phyloP scores from a whole-genome alignment of 140 eudicot species.

The Flaveria floridana region DNA sequence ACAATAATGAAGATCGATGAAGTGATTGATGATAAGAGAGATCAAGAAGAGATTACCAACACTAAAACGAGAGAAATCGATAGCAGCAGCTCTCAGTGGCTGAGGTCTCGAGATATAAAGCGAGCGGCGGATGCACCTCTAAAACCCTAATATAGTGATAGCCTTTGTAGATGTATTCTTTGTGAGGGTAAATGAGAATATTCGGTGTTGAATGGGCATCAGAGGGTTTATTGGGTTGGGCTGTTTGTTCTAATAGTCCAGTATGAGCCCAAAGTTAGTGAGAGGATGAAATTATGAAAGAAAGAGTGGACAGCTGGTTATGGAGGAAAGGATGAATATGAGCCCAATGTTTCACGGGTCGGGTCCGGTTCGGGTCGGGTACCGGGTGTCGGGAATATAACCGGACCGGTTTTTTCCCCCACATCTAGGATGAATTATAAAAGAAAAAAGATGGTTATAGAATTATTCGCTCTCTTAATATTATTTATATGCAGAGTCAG shows the following conservation, averaged over 20 bases:
- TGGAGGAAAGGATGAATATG: too few species aligned
- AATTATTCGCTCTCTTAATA: too few species aligned
- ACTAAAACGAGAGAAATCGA: slow-evolving; percentile 10
- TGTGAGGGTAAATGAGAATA: neutral
- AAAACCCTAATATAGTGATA: slow-evolving; percentile 33
- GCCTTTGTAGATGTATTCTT: slow-evolving; percentile 1
- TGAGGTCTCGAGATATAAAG: slow-evolving; percentile 28
- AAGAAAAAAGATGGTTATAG: too few species aligned
- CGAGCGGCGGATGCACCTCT: slow-evolving; percentile 38
- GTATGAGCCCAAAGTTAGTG: neutral
- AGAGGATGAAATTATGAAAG: neutral
- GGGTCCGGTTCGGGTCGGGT: too few species aligned
- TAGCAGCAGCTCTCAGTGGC: slow-evolving; percentile 17
- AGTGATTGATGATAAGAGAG: neutral
- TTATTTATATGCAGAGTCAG: too few species aligned
- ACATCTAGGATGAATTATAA: too few species aligned
- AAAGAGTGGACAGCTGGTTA: too few species aligned
- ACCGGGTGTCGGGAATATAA: too few species aligned
- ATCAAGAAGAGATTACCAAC: slow-evolving; percentile 14
- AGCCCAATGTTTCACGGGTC: too few species aligned
- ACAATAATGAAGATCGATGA: slow-evolving; percentile 13
- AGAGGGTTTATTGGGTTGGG: neutral
- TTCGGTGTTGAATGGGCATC: slow-evolving; percentile 22
- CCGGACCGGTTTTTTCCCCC: too few species aligned
- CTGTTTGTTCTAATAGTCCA: neutral